These are phyloP conservation scores for Nitzschia sp. DNA, from an alignment of 108 stramenopile genomes.

Conservation along the genomic window DNA sequence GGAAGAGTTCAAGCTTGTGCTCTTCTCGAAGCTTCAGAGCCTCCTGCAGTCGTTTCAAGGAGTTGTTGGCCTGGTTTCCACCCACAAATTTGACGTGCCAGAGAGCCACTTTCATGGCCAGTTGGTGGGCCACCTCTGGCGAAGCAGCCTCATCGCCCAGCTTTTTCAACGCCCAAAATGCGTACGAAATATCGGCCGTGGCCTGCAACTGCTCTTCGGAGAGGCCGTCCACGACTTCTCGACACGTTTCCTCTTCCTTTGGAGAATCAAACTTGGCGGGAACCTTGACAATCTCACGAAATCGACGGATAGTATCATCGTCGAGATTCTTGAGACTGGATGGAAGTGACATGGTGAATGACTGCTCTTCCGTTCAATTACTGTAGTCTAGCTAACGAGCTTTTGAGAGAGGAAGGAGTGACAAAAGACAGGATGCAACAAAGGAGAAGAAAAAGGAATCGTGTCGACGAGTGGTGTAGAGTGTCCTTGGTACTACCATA, in stretches of 20 bases:
- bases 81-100: conserved; percentile 7
- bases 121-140: neutral
- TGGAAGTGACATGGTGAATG: conserved; percentile 9
- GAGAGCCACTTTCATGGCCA: neutral
- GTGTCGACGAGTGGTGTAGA: too few relatives aligned
- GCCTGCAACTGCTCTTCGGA: neutral
- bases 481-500: too few relatives aligned
- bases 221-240: conserved; percentile 4
- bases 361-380: too few relatives aligned
- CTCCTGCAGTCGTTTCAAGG: conserved; percentile 6
- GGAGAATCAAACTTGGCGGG: conserved; percentile 17
- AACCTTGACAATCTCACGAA: conserved; percentile 14
- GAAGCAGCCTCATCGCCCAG: conserved; percentile 2
- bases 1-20: conserved; percentile 18
- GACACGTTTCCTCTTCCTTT: conserved; percentile 1
- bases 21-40: conserved; percentile 13
- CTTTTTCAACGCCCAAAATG: neutral
- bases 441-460: too few relatives aligned
- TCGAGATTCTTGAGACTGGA: conserved; percentile 18
- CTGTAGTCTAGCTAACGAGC: too few relatives aligned
- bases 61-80: neutral
- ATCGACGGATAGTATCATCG: neutral
- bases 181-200: conserved; percentile 4
- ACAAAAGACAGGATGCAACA: too few relatives aligned
- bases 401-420: too few relatives aligned